phyloP scores from a whole-genome alignment of 2,329 filamentous ascomycete species.

The Cordyceps fumosorosea region DNA sequence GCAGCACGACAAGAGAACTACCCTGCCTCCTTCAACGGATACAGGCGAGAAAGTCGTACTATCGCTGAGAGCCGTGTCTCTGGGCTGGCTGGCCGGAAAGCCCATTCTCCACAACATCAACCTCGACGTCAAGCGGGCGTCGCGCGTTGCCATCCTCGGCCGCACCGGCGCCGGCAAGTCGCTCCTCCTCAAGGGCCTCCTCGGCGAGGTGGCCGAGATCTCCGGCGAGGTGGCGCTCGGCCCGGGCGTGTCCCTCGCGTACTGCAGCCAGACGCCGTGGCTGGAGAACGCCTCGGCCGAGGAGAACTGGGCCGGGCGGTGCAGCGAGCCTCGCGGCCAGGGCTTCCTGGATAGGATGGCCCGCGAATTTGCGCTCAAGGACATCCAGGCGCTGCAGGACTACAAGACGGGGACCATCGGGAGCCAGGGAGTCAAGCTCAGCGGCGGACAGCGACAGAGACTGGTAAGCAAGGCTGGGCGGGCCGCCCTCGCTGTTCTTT shows the following conservation, averaged over 20 bases:
- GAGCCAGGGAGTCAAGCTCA: slow-evolving; percentile 1
- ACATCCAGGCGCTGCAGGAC: not conserved
- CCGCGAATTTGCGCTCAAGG: not conserved
- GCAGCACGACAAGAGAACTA: not conserved
- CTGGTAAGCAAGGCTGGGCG: not conserved
- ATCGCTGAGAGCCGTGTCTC: not conserved
- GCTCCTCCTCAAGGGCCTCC: not conserved
- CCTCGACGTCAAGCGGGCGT: not conserved
- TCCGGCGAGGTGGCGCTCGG: not conserved
- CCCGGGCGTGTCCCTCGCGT: not conserved
- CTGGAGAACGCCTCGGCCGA: slow-evolving; percentile 6
- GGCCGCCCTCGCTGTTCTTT: too few relatives aligned
- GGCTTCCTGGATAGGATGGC: not conserved
- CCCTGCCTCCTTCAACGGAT: not conserved
- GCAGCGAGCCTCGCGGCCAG: not conserved
- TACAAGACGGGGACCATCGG: slow-evolving; percentile 5
- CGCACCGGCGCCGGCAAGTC: not conserved
- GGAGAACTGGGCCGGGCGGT: not conserved
- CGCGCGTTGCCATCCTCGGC: not conserved
- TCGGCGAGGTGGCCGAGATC: not conserved
- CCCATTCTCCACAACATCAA: not conserved
- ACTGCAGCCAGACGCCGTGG: slow-evolving; percentile 4
- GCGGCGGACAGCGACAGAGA: slow-evolving; percentile 6
- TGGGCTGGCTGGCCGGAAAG: not conserved
- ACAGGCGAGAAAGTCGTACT: not conserved